Evolutionary conservation across 345 rosid species (phyloP).

Genomic region (Arabis alpina): DNA sequence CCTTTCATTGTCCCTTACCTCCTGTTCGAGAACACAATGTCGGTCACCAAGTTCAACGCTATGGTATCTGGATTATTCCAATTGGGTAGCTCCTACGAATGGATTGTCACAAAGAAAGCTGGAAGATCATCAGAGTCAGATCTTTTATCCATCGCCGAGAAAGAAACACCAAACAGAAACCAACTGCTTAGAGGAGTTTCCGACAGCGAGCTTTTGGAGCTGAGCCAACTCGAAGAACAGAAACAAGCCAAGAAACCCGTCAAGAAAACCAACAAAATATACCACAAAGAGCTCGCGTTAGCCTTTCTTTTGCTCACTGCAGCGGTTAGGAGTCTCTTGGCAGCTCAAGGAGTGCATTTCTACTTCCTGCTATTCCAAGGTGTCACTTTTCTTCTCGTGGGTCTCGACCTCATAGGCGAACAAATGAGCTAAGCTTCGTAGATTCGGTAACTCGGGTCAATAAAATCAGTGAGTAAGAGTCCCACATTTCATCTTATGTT

Average conservation of each 20-base stretch:
- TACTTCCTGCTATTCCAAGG: conserved; percentile 91
- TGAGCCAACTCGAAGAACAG: conserved; percentile 61
- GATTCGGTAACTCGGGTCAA: conserved; percentile 22
- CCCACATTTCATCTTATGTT: conserved; percentile 15
- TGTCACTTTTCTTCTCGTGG: conserved; percentile 74
- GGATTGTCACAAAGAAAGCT: conserved; percentile 91
- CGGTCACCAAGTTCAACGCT: conserved; percentile 86
- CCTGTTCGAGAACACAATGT: conserved; percentile 88
- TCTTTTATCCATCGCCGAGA: conserved; percentile 69
- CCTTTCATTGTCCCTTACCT: conserved; percentile 92
- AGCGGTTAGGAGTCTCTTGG: conserved; percentile 67
- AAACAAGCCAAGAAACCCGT: conserved; percentile 51
- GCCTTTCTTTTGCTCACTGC: conserved; percentile 87
- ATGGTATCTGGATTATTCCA: conserved; percentile 86
- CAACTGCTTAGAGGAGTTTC: conserved; percentile 67
- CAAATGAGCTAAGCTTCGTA: conserved; percentile 63
- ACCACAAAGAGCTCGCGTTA: conserved; percentile 73
- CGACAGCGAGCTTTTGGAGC: conserved; percentile 65
- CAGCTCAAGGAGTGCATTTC: conserved; percentile 88
- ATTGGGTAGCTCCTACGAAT: conserved; percentile 89
- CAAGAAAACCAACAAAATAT: conserved; percentile 73
- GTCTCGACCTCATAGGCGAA: conserved; percentile 84
- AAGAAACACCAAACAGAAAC: conserved; percentile 53
- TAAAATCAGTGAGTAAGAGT: conserved; percentile 36
- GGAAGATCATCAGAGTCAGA: conserved; percentile 90